A percentile compares a stretch with the other conserved stretches of the same genome.
These are phyloP conservation scores for Rugonectria rugulosa DNA, from an alignment of 2,329 filamentous ascomycete genomes.

Conservation along the genomic window DNA sequence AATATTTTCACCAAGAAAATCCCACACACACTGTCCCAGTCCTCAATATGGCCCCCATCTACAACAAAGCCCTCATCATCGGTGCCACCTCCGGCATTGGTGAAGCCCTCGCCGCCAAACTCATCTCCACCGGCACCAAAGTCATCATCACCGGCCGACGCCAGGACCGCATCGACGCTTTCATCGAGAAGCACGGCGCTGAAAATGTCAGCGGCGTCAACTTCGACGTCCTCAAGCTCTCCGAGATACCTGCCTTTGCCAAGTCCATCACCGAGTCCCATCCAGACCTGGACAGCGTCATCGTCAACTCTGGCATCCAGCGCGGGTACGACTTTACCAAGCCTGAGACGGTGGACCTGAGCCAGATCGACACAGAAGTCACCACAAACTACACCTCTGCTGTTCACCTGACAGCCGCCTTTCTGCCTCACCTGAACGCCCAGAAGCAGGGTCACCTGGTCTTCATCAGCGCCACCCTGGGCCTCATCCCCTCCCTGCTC, in stretches of 20 bases:
- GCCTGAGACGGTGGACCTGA: constrained; percentile 36
- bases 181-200: constrained; percentile 52
- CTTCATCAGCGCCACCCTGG: constrained; percentile 26
- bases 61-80: constrained; percentile 50
- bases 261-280: constrained; percentile 11
- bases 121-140: constrained; percentile 50
- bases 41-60: constrained; percentile 16
- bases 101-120: constrained; percentile 41
- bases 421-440: constrained; percentile 30
- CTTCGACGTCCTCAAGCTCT: constrained; percentile 54
- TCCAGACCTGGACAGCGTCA: constrained; percentile 50
- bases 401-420: constrained; percentile 29
- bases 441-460: constrained; percentile 19
- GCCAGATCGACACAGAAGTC: constrained; percentile 27
- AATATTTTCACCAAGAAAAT: too few species aligned
- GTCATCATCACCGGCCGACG: constrained; percentile 57
- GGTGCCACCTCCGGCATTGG: constrained; percentile 36
- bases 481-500: constrained; percentile 22
- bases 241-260: constrained; percentile 38
- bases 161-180: constrained; percentile 55
- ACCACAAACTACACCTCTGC: constrained; percentile 31
- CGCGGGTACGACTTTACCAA: constrained; percentile 41
- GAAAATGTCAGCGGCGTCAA: constrained; percentile 45
- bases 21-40: too few species aligned
- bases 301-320: constrained; percentile 66